Evolutionary conservation across 2,329 filamentous ascomycete species (phyloP).

Genomic region (Penicillium verrucosum): DNA sequence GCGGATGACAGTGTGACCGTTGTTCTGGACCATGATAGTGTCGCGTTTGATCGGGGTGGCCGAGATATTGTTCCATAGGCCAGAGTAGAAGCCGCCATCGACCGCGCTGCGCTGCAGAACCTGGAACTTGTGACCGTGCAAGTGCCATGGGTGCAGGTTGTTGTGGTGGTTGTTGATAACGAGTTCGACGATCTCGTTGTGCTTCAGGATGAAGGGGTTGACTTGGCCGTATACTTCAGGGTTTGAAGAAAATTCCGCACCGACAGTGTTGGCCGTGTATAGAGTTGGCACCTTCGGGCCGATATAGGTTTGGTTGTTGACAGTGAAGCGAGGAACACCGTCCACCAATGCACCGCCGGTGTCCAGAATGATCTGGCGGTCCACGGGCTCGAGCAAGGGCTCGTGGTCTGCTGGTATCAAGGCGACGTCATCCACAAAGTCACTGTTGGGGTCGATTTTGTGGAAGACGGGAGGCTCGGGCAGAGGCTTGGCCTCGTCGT

Average conservation of each 20-base stretch:
- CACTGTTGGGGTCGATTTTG: conserved; percentile 51
- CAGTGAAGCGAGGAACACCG: conserved; percentile 59
- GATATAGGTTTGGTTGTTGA: conserved; percentile 75
- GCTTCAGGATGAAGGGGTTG: conserved; percentile 64
- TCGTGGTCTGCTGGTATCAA: conserved; percentile 26
- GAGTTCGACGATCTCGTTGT: conserved; percentile 49
- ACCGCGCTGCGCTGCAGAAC: conserved; percentile 35
- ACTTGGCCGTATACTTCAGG: conserved; percentile 65
- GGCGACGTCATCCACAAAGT: conserved; percentile 64
- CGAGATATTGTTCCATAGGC: conserved; percentile 25
- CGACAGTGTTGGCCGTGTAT: conserved; percentile 68
- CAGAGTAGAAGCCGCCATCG: conserved; percentile 28
- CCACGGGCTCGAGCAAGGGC: conserved; percentile 27
- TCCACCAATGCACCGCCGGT: conserved; percentile 67
- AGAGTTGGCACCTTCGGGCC: conserved; percentile 73
- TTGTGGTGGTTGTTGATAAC: conserved; percentile 36
- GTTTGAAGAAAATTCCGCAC: conserved; percentile 51
- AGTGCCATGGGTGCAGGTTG: conserved; percentile 48
- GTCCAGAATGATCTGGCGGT: conserved; percentile 32
- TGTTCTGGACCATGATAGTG: conserved; percentile 34
- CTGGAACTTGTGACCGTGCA: conserved; percentile 54
- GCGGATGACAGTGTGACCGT: conserved; percentile 33
- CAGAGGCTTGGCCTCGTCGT: conserved; percentile 48
- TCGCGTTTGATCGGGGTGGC: conserved; percentile 31
- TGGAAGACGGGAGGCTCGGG: conserved; percentile 51